Conservation (phyloP, 2,329 filamentous ascomycete species). For the Ophiocordyceps polyrhachis-furcata region DNA sequence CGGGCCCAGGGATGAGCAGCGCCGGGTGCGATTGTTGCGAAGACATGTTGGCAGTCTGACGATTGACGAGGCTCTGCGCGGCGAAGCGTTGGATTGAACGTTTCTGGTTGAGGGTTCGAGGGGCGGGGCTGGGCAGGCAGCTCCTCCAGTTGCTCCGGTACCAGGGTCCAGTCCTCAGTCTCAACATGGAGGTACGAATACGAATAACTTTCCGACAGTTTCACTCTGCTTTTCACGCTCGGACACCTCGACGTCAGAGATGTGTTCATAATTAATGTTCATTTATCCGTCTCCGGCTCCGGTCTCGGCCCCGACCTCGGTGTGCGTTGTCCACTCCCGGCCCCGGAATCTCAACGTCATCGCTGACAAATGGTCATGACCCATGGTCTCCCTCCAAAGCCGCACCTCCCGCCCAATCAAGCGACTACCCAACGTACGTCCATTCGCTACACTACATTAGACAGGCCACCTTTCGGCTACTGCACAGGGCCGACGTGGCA, state of each 20-base stretch:
- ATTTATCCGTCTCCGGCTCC: not conserved
- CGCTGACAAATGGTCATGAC: not conserved
- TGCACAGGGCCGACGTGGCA: constrained; percentile 46
- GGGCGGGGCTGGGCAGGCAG: not conserved
- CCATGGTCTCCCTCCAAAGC: not conserved
- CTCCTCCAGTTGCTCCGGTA: not conserved
- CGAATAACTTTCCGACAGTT: not conserved
- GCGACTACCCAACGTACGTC: not conserved
- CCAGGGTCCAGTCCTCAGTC: not conserved
- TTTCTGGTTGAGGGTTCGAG: not conserved
- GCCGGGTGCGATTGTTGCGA: constrained; percentile 45
- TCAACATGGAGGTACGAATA: not conserved
- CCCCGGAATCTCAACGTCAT: not conserved
- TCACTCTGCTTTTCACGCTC: not conserved
- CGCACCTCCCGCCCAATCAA: too few species aligned
- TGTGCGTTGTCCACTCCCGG: not conserved
- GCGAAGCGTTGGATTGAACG: not conserved
- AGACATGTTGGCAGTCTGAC: constrained; percentile 30
- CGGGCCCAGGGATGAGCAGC: constrained; percentile 88
- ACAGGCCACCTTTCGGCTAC: constrained; percentile 50
- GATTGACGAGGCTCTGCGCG: constrained; percentile 1
- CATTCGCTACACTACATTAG: constrained; percentile 33
- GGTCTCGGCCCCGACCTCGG: not conserved
- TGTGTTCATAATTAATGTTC: too few species aligned
- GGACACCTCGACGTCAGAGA: not conserved